phyloP scores from a whole-genome alignment of 306 rosid genomes.

The Notholithocarpus densiflorus region DNA sequence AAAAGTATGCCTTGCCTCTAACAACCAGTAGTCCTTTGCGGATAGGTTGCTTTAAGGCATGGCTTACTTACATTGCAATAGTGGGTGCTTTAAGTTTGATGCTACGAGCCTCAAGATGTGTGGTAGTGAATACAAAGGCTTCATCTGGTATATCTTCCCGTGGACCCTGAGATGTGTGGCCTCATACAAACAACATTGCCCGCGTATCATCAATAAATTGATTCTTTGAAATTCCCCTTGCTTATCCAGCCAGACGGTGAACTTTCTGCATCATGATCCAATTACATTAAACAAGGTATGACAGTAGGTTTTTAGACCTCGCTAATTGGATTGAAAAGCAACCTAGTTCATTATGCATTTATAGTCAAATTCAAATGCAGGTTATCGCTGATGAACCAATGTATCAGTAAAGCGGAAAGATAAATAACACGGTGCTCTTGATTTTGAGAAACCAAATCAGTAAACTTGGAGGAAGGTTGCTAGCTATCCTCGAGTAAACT shows the following conservation, averaged over 20 bases:
- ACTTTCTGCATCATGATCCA: background rate
- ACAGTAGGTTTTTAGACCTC: too few relatives aligned
- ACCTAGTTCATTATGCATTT: too few relatives aligned
- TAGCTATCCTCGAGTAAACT: too few relatives aligned
- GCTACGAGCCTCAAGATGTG: background rate
- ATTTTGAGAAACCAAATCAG: too few relatives aligned
- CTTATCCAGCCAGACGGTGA: background rate
- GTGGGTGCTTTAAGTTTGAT: conserved; percentile 9
- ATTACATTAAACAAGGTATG: too few relatives aligned
- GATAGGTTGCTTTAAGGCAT: conserved; percentile 21
- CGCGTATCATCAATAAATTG: background rate
- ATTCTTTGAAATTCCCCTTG: background rate
- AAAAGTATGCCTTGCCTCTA: conserved; percentile 7
- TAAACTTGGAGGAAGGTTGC: too few relatives aligned
- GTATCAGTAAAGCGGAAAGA: too few relatives aligned
- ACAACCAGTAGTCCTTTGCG: conserved; percentile 15
- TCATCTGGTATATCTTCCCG: conserved; percentile 12
- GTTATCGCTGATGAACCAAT: too few relatives aligned
- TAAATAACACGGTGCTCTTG: too few relatives aligned
- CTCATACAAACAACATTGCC: conserved; percentile 9
- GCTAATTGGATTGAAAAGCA: too few relatives aligned
- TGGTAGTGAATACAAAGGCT: conserved; percentile 1
- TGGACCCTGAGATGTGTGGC: background rate
- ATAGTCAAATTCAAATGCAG: too few relatives aligned
- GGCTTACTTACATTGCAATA: conserved; percentile 24